These are phyloP conservation scores for Coniochaeta ligniaria DNA, from an alignment of 2,329 filamentous ascomycete genomes.

Conservation along the genomic window DNA sequence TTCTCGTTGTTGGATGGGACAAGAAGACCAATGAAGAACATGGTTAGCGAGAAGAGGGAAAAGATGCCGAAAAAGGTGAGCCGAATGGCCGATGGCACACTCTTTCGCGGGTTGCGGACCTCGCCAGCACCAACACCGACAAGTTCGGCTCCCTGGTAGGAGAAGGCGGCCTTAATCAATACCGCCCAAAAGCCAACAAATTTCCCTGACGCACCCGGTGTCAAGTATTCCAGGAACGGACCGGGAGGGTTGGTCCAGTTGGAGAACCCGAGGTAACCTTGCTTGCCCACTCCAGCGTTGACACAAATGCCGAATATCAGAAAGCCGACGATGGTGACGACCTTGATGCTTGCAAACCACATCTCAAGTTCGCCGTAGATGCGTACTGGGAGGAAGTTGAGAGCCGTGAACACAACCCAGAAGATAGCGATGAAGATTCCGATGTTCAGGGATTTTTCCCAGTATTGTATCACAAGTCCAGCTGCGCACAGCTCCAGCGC, in stretches of 20 bases:
- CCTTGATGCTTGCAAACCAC: conserved; percentile 72
- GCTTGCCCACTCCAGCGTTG: conserved; percentile 60
- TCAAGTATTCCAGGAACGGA: conserved; percentile 56
- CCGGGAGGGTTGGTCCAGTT: conserved; percentile 60
- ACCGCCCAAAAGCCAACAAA: conserved; percentile 66
- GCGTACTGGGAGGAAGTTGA: conserved; percentile 66
- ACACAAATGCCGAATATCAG: conserved; percentile 71
- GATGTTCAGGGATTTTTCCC: conserved; percentile 54
- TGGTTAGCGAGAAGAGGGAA: conserved; percentile 55
- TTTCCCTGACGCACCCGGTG: conserved; percentile 45
- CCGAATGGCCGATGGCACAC: conserved; percentile 64
- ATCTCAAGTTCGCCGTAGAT: conserved; percentile 75
- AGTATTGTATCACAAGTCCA: conserved; percentile 70
- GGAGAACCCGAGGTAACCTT: conserved; percentile 68
- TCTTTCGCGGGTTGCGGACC: conserved; percentile 63
- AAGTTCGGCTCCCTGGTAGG: conserved; percentile 67
- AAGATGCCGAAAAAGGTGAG: conserved; percentile 73
- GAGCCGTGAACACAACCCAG: conserved; percentile 59
- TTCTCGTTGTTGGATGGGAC: conserved; percentile 54
- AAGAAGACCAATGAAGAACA: conserved; percentile 66
- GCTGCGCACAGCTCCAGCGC: conserved; percentile 67
- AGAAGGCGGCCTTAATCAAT: conserved; percentile 61
- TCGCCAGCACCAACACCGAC: conserved; percentile 76
- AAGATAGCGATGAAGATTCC: conserved; percentile 69
- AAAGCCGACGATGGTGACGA: conserved; percentile 67